A percentile compares a stretch with the other conserved stretches of the same genome.
These are phyloP conservation scores for Pleurozium schreberi DNA, from an alignment of 225 moss, liverwort and hornwort species.

Conservation along the genomic window DNA sequence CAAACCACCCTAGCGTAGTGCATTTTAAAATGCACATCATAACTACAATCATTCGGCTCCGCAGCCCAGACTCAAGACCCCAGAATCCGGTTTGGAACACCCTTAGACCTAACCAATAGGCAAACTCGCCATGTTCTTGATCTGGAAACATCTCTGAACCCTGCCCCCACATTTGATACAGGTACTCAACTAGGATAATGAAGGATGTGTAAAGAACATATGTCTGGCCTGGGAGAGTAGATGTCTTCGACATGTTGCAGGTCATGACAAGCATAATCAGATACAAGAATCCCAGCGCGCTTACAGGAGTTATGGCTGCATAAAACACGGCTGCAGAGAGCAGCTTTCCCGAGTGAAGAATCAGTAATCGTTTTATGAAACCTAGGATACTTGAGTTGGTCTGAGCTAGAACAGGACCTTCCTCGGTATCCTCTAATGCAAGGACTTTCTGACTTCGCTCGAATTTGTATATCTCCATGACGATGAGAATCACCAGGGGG, in stretches of 20 bases:
- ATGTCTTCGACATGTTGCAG: slow-evolving; percentile 87
- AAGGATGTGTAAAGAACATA: slow-evolving; percentile 73
- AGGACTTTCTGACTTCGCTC: slow-evolving; percentile 60
- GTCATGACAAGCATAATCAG: slow-evolving; percentile 81
- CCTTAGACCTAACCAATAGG: slow-evolving; percentile 68
- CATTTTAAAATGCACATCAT: slow-evolving; percentile 80
- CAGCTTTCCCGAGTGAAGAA: slow-evolving; percentile 74
- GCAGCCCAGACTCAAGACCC: slow-evolving; percentile 62
- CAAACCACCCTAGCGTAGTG: slow-evolving; percentile 70
- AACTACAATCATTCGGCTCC: slow-evolving; percentile 66
- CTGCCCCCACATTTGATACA: slow-evolving; percentile 92
- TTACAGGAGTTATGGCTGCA: slow-evolving; percentile 74
- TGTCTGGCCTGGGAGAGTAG: slow-evolving; percentile 66
- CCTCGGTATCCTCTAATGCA: slow-evolving; percentile 28
- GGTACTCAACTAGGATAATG: slow-evolving; percentile 52
- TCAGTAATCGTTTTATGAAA: slow-evolving; percentile 56
- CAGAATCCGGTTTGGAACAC: slow-evolving; percentile 55
- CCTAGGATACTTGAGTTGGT: slow-evolving; percentile 21
- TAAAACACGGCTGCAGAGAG: slow-evolving; percentile 78
- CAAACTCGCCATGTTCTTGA: slow-evolving; percentile 79
- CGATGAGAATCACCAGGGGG: slow-evolving; percentile 66
- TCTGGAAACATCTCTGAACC: slow-evolving; percentile 57
- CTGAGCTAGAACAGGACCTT: slow-evolving; percentile 10
- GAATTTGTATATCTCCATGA: slow-evolving; percentile 82
- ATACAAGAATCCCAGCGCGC: slow-evolving; percentile 80